Evolutionary conservation across 1,284 basidiomycete genomes (phyloP).

Genomic region (Leccinum pachyderme): DNA sequence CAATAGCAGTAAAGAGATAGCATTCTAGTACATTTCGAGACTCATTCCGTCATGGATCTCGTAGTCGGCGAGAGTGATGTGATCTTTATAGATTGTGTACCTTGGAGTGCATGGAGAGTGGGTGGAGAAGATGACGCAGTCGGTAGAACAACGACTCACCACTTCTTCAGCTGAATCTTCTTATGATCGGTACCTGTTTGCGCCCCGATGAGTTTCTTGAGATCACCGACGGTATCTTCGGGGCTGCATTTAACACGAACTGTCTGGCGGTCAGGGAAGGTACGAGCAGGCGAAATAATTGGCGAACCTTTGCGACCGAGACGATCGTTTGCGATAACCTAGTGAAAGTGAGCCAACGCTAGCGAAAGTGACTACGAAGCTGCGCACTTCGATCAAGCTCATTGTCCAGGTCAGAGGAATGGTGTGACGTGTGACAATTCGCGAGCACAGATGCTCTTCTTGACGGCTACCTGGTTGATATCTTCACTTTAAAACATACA

Average conservation of each 20-base stretch:
- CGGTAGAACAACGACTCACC: constrained; percentile 48
- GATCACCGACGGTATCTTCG: constrained; percentile 94
- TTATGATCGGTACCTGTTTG: constrained; percentile 86
- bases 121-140: not conserved
- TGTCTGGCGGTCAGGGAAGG: constrained; percentile 32
- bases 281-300: not conserved
- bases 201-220: constrained; percentile 95
- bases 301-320: constrained; percentile 87
- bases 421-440: constrained; percentile 23
- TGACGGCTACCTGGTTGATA: too few relatives aligned
- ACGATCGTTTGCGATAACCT: constrained; percentile 97
- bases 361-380: not conserved
- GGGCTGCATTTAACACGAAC: constrained; percentile 92
- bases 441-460: too few relatives aligned
- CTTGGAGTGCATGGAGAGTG: constrained; percentile 37
- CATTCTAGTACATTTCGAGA: constrained; percentile 80
- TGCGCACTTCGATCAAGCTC: constrained; percentile 57
- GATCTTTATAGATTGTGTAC: constrained; percentile 93
- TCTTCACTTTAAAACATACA: too few relatives aligned
- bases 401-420: constrained; percentile 37
- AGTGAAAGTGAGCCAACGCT: not conserved
- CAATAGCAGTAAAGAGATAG: constrained; percentile 1
- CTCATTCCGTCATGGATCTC: constrained; percentile 95
- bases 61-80: constrained; percentile 92
- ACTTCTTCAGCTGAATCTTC: constrained; percentile 97